Base-by-base conservation (phyloP, 306 rosid genomes). In the Castanopsis chinensis region DNA sequence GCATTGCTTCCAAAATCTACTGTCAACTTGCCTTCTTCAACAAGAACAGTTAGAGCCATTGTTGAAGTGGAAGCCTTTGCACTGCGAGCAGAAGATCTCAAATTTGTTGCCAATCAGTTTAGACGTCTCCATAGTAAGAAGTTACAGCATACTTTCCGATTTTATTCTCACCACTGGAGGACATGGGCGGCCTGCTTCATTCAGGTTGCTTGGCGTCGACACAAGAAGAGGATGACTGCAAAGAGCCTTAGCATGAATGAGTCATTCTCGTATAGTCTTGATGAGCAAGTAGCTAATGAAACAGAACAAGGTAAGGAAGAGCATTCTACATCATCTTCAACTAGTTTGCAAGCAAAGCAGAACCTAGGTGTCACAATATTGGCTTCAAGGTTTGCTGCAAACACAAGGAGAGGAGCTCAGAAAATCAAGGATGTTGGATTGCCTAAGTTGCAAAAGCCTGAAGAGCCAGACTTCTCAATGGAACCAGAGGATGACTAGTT, bases 101-200 rank as follows among this genome's bases (percentile, higher is more conserved):
- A 94, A 75, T 94, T 92, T 52, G 99, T 94, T 0, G 97, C 99
- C 3, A 92, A 94, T 72, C 99, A 92, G 77, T 94, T 94, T 73
- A 71, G 97, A 43, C 88, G 91, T 12, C 93, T 94, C 17, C 99
- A 94, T 68, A 92, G 99, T 88, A 94, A 92, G 89, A 91, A 92
- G 89, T 74, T 94, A 3, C 99, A 94, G 11, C 97, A 94, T 58
- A 90, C 99, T 3, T 94, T 94, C 79, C 92, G 97, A 28, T 92
- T 91, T 90, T 94, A 92, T 89, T 94, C 99, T 18, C 41, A 92
- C 80, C 99, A 92, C 25, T 94, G 99, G 99, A 91, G 97, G 74
- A 94, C 99, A 11, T 92, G 98, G 98, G 97, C 93, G 6, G 89
- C 97, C 17, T 94, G 99, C 83, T 90, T 92, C 90, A 89, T 94